Conservation (phyloP, 2,329 filamentous ascomycete genomes). For the Botryotinia narcissicola region DNA sequence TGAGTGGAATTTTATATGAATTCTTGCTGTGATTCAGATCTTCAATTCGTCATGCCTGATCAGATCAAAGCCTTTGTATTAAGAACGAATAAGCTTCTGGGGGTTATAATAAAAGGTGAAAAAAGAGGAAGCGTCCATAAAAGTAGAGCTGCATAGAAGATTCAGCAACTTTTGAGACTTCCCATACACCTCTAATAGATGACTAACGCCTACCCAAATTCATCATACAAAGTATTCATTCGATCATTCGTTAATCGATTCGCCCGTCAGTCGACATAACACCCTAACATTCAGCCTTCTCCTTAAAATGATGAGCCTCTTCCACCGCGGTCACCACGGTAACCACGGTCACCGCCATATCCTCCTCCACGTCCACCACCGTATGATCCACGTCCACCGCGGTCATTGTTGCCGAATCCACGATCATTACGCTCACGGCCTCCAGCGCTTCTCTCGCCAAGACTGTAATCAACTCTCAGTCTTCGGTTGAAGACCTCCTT, state of each 20-base stretch:
- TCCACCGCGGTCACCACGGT: background rate
- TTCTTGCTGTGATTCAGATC: conserved; percentile 28
- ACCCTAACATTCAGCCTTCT: background rate
- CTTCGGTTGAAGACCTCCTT: conserved; percentile 63
- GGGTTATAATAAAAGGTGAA: conserved; percentile 32
- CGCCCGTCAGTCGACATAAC: background rate
- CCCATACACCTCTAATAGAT: conserved; percentile 17
- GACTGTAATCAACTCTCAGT: conserved; percentile 62
- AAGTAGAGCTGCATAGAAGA: conserved; percentile 19
- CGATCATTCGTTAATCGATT: conserved; percentile 11
- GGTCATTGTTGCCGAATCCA: background rate
- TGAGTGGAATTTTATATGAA: conserved; percentile 13
- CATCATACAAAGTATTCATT: conserved; percentile 23
- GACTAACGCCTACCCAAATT: conserved; percentile 18
- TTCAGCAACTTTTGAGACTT: conserved; percentile 33
- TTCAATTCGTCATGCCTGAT: conserved; percentile 22
- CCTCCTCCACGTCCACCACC: background rate
- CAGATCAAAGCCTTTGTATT: conserved; percentile 32
- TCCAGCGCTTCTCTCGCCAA: conserved; percentile 15
- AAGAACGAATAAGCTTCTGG: conserved; percentile 25
- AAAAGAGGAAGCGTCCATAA: conserved; percentile 23
- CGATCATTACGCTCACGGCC: background rate
- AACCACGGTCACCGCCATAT: background rate
- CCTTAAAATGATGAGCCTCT: conserved; percentile 7
- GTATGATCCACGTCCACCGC: background rate